phyloP scores from a whole-genome alignment of 1,139 yeast genomes.

The Arxiozyma slooffiae region DNA sequence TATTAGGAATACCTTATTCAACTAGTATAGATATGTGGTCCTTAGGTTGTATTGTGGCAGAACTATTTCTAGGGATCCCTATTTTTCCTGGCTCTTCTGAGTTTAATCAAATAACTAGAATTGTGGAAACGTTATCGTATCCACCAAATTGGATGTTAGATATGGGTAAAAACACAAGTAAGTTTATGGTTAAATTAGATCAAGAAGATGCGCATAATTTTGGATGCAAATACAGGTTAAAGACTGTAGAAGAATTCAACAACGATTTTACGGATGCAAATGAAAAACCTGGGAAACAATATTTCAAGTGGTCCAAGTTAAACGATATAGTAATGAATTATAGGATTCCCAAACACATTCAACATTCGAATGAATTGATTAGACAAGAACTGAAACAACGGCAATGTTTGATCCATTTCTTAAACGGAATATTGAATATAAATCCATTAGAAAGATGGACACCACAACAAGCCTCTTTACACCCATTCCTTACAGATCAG shows the following conservation, averaged over 20 bases:
- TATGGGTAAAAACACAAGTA: constrained; percentile 75
- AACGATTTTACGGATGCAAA: constrained; percentile 38
- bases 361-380: constrained; percentile 50
- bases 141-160: constrained; percentile 97
- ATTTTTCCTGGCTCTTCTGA: constrained; percentile 93
- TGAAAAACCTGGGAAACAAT: constrained; percentile 77
- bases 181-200: constrained; percentile 48
- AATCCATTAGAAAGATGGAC: constrained; percentile 94
- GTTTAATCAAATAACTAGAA: constrained; percentile 78
- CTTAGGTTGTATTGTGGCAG: constrained; percentile 92
- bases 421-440: constrained; percentile 64
- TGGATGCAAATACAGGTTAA: constrained; percentile 38
- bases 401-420: constrained; percentile 62
- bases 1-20: constrained; percentile 81
- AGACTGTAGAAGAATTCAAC: constrained; percentile 51
- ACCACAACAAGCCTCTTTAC: constrained; percentile 88
- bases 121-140: constrained; percentile 69
- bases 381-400: constrained; percentile 70
- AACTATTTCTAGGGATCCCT: constrained; percentile 84
- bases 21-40: constrained; percentile 98
- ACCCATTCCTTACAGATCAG: constrained; percentile 69
- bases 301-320: constrained; percentile 65
- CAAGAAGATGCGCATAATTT: constrained; percentile 26
- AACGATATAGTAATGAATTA: constrained; percentile 72
- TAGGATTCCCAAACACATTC: constrained; percentile 59